Evolutionary conservation across 164 flowering plant genomes (phyloP), one percentile per base, ranked within the genome.

Genomic region (Chimonanthus salicifolius): DNA sequence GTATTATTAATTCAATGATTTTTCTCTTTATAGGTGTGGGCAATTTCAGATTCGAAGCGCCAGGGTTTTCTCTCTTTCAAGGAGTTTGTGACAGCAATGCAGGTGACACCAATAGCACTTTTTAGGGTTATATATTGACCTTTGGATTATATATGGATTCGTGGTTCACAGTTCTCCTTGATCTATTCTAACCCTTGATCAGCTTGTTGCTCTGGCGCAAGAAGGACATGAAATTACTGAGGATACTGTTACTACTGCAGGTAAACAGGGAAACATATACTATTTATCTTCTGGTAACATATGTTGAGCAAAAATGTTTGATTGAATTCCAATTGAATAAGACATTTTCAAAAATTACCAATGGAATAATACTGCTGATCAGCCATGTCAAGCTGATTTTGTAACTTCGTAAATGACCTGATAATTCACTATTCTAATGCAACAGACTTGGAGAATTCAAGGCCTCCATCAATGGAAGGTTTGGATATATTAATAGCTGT

Each of bases 121-220:
- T 9, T 13, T 54, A 6, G 13, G 44, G 16, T 72, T 48, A 4
- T 49, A 44, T 13, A 49, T 49, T 49, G 51, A 49, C 9, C n/a
- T 11, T 63, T 63, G 20, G 20, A 33, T 64, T 9, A 64, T 8
- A 64, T 6, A 33, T 64, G 20, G 44, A 76, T 49, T 62, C 8
- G 16, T 4, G 8, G 62, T 49, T 62, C 5, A 46, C 4, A 6
- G 62, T 49, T 20, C 51, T 69, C 49, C 10, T 49, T 8, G 47
- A 69, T 48, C 33, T 81, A 62, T 58, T 5, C 20, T 18, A 7
- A 47, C 48, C 70, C 10, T 77, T 69, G 48, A 66, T 74, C 81
- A 94, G 98, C 70, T 94, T 62, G 79, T 95, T 64, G 87, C 99
- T 47, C 79, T 92, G 76, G 99, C 94, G 69, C 99, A 95, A 89